Evolutionary conservation across 2,329 filamentous ascomycete species (phyloP), one percentile per base, ranked within the genome.

Genomic region (Diplodia mutila): DNA sequence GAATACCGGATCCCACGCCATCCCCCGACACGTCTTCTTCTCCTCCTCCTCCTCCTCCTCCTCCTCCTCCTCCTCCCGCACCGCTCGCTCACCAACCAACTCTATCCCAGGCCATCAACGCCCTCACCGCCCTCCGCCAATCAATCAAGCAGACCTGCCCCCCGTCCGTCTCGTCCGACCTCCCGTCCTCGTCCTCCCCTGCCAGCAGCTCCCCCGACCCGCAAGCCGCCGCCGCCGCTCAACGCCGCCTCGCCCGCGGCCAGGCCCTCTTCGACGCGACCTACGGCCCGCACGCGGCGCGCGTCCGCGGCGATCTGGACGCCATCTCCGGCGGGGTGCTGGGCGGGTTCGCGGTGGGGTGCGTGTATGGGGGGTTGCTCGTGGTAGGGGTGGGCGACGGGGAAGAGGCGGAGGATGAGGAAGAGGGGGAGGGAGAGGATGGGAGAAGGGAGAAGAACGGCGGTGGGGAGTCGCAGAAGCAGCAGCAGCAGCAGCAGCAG

Each of bases 351-450:
- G 66, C 68, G 5, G 55, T 66, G 2, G 1, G 27, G 29, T 69
- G 68, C 39, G 63, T 69, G 14, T 69, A 68, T 52, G 64, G 63
- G 18, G 68, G 66, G 46, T 39, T 69, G 48, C 48, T 67, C 34
- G 66, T 48, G 18, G n/a, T n/a, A n/a, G n/a, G n/a, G n/a, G n/a
- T n/a, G n/a, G n/a, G n/a, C n/a, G n/a, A n/a, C n/a, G n/a, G n/a
- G n/a, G n/a, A n/a, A n/a, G 66, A 67, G 23, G 2, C 1, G 16
- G 37, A 18, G 6, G 16, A 39, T 5, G 37, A 6, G 37, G 37
- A 18, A 42, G 14, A 42, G 37, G 14, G 37, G 37, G 48, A 46
- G 49, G 25, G 66, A 1, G 25, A 49, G 34, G n/a, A n/a, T n/a
- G n/a, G n/a, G n/a, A n/a, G n/a, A n/a, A n/a, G n/a, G n/a, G n/a